phyloP scores from a whole-genome alignment of 1,284 basidiomycete genomes.

The Dichomitus squalens region DNA sequence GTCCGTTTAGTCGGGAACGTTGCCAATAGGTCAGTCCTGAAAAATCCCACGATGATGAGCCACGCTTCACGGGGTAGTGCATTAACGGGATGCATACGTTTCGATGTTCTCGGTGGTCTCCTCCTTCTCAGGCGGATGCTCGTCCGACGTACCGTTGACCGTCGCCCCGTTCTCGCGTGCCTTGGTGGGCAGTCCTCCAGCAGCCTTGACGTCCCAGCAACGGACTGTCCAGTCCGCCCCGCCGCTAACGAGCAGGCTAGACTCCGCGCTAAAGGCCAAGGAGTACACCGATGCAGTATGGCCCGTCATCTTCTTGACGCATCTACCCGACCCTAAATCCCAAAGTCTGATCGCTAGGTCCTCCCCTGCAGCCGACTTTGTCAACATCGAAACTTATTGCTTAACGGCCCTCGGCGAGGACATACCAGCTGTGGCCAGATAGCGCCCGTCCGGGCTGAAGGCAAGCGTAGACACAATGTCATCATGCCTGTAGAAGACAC shows the following conservation, averaged over 20 bases:
- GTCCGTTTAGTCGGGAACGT: constrained; percentile 97
- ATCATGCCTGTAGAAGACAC: constrained; percentile 96
- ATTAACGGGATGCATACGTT: constrained; percentile 51
- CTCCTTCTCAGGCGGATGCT: constrained; percentile 27
- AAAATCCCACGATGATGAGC: constrained; percentile 4
- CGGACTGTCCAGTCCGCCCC: constrained; percentile 93
- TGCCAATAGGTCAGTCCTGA: constrained; percentile 83
- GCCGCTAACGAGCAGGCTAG: constrained; percentile 87
- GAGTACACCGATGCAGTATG: constrained; percentile 90
- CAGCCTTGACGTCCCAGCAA: constrained; percentile 92
- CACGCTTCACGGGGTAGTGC: not conserved
- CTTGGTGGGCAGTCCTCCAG: constrained; percentile 67
- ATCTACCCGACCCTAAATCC: constrained; percentile 92
- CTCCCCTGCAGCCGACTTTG: constrained; percentile 59
- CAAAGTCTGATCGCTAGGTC: constrained; percentile 94
- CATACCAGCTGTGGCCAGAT: constrained; percentile 88
- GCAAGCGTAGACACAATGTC: constrained; percentile 88
- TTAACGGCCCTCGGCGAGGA: constrained; percentile 3
- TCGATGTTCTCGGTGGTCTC: constrained; percentile 52
- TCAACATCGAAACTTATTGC: not conserved
- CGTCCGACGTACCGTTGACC: constrained; percentile 30
- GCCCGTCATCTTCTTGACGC: constrained; percentile 97
- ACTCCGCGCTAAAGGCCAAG: constrained; percentile 91
- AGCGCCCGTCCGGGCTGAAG: constrained; percentile 92
- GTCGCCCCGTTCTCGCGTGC: constrained; percentile 53